phyloP scores from a whole-genome alignment of 805 yeast species.

The Lipomyces yamadae region DNA sequence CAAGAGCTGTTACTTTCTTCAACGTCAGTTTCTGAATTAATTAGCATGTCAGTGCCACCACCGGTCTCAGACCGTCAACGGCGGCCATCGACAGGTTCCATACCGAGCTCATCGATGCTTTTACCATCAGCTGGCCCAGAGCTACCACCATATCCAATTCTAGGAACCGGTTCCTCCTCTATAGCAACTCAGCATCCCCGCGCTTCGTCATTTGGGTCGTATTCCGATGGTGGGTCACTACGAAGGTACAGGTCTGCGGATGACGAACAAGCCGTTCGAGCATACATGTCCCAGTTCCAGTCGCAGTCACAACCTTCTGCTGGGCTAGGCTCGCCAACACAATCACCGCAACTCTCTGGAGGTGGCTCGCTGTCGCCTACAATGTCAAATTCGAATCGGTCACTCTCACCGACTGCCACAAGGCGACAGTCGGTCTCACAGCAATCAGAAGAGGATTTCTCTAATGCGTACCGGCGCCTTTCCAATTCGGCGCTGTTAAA shows the following conservation, averaged over 20 bases:
- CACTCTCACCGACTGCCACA: conserved; percentile 20
- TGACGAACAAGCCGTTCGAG: conserved; percentile 17
- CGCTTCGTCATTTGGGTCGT: conserved; percentile 24
- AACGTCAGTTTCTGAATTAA: conserved; percentile 28
- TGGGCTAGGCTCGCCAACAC: conserved; percentile 20
- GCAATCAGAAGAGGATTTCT: conserved; percentile 29
- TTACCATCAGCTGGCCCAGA: conserved; percentile 31
- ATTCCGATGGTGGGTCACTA: conserved; percentile 24
- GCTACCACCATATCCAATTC: conserved; percentile 27
- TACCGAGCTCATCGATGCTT: conserved; percentile 24
- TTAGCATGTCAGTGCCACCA: conserved; percentile 10
- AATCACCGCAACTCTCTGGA: conserved; percentile 16
- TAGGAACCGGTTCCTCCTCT: conserved; percentile 16
- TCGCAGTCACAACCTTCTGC: conserved; percentile 12
- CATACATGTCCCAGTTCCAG: conserved; percentile 2
- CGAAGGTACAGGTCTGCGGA: conserved; percentile 33
- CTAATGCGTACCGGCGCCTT: conserved; percentile 36
- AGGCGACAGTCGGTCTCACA: conserved; percentile 17
- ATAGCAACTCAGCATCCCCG: conserved; percentile 20
- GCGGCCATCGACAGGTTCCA: conserved; percentile 21
- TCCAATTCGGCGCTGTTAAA: conserved; percentile 37
- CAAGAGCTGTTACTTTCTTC: conserved; percentile 35
- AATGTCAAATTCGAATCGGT: conserved; percentile 10
- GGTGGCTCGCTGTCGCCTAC: conserved; percentile 26
- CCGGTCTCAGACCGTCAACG: conserved; percentile 13